Base-by-base conservation (phyloP, 179 eudicot genomes). In the Beta macrorhiza region DNA sequence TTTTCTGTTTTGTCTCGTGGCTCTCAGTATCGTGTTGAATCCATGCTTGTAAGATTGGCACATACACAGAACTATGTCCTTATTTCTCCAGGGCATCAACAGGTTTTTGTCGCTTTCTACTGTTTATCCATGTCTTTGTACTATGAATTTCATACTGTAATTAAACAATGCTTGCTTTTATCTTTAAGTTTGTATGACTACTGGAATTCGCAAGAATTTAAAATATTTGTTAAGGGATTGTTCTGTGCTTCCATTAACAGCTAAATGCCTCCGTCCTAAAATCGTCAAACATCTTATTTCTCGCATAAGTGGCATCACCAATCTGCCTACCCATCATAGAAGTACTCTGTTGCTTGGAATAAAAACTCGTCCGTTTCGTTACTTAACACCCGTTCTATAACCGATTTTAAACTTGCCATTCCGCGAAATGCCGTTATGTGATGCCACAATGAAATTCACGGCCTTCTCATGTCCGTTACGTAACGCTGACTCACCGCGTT, bases 11-110 rank as follows among this genome's bases (percentile, higher is more conserved):
- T 96, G 71, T 94, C 98, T 76, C 95, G 99, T 78, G 99, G 99
- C 84, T 96, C 98, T 56, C 99, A 96, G 87, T 96, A 91, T 81
- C 99, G 98, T 82, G 99, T 96, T 77, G 99, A 96, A 87, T 96
- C 99, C 44, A 96, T 94, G 99, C 87, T 96, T 68, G 78, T 93
- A 83, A 89, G 99, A 78, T 81, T 94, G 89, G 98, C 97, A 7
- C 99, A 90, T 80, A 84, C 92, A 62, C 99, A 94, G 87, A 96
- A 94, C 74, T 96, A 91, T 91, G 86, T 96, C 81, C 97, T 96
- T 77, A 90, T 94, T 82, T 94, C 98, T 84, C 98, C 99, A 17
- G 97, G 93, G 56, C 79, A 51, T 81, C 93, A 89, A 82, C 98
- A 96, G 94, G 97, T 92, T 81, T 62, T 76, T 44, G 52, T 81